Base-by-base conservation (phyloP, 139 green algal genomes). In the Trebouxia sp. region DNA sequence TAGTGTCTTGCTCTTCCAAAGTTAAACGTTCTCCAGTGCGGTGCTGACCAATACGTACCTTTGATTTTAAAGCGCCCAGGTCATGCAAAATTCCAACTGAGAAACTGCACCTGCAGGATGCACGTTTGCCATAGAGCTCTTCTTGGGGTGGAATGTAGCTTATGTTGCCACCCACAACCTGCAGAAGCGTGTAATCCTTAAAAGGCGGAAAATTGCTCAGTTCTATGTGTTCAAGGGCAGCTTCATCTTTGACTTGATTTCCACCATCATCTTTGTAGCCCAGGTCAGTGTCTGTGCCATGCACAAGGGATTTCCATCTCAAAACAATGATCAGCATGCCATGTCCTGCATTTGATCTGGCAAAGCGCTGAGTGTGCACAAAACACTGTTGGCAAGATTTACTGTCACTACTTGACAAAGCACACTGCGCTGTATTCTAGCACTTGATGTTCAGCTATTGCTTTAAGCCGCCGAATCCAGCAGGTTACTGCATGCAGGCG, bases 101-200 rank as follows among this genome's bases (percentile, higher is more conserved):
- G 11, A 65, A 35, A 30, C 24, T 35, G 28, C 12, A 9, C 24
- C 65, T 55, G 39, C 69, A 77, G 41, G 69, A 6, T 37, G 20
- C 5, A 39, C 41, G 10, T 77, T 77, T 55, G 41, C 69, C 39
- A 39, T 53, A 32, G 69, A 77, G 28, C 20, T 77, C 39, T 9
- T 77, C 6, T 24, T 77, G 10, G 41, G 72, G 70, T 81, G 87
- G 17, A 83, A 89, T 35, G 47, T 86, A 0, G 85, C 83, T 38
- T 89, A 87, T 56, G 76, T 89, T 2, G 83, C 76, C 28, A 83
- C 65, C 17, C 84, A 83, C 74, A 84, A 87, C 48, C 81, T 75
- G 9, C 79, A 69, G 45, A 87, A 83, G 65, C 65, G 82, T 28
- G 28, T 89, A 28, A 77, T 87, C 11, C 53, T 65, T 8, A 65